Conservation (phyloP, 2,329 filamentous ascomycete genomes). For the Neofusicoccum sp. region DNA sequence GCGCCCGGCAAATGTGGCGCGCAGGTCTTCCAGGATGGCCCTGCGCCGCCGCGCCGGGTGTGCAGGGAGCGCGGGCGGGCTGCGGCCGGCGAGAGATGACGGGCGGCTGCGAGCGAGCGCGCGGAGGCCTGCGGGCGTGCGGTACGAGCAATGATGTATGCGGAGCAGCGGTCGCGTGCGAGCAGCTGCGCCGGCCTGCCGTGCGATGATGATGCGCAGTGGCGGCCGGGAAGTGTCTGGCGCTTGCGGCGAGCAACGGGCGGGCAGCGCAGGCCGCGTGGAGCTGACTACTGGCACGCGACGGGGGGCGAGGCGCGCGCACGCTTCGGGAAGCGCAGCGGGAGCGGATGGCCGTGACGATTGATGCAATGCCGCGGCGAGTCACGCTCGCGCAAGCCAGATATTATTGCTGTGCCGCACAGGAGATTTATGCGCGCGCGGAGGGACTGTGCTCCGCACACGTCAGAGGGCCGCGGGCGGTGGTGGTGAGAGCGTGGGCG, state of each 20-base stretch:
- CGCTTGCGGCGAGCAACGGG: not conserved
- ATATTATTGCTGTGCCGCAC: slow-evolving; percentile 17
- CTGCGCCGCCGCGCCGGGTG: slow-evolving; percentile 6
- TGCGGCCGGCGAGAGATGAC: no score
- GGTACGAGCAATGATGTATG: not conserved
- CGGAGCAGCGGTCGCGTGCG: slow-evolving; percentile 4
- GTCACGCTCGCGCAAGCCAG: slow-evolving; percentile 6
- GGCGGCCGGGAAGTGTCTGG: not conserved
- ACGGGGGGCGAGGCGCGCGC: slow-evolving; percentile 6
- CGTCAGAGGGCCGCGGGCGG: not conserved
- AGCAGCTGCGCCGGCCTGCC: not conserved
- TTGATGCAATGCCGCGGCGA: slow-evolving; percentile 18
- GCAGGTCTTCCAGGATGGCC: slow-evolving; percentile 9
- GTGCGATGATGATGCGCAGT: not conserved
- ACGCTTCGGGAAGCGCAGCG: slow-evolving; percentile 16
- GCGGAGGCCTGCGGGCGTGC: not conserved
- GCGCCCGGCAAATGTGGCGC: slow-evolving; percentile 9
- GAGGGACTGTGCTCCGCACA: not conserved
- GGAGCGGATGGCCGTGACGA: slow-evolving; percentile 15
- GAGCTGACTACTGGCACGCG: no score
- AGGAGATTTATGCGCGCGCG: not conserved
- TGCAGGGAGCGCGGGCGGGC: not conserved
- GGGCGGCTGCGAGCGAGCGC: not conserved
- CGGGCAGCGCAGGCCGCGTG: not conserved
- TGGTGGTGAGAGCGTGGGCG: slow-evolving; percentile 3